Base-by-base conservation (phyloP, 2,329 filamentous ascomycete species). In the Diplodia seriata region DNA sequence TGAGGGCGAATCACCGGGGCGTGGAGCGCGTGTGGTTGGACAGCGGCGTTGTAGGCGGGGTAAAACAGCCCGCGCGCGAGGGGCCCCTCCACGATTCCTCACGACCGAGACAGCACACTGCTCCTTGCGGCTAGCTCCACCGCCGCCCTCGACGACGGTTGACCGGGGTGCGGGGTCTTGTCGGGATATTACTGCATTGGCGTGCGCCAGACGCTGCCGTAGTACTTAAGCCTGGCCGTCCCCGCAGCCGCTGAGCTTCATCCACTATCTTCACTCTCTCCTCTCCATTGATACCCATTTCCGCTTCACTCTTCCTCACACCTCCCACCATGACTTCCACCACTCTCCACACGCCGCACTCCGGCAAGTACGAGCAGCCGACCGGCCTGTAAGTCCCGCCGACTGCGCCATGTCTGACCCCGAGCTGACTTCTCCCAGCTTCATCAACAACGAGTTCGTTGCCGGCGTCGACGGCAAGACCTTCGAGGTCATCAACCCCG, bases 381-480 rank as follows among this genome's bases (percentile, higher is more conserved):
- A 85, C 81, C 66, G 83, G 83, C 74, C 81, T 85, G 83, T 85
- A 79, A 81, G 83, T 83, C 20, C 65, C 43, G 38, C 54, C 43
- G 43, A 51, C 29, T 4, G 1, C 11, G 43, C 6, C 29, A 18
- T 29, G 31, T 47, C 26, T 11, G 31, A 20, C 23, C 50, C 43
- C 38, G 33, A 64, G 54, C 70, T 74, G 67, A 78, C 7, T 23
- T 11, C 40, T 2, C 31, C n/a, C 75, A 92, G 90, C 70, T 95
- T 92, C 86, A 95, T 97, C 87, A 94, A 95, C 87, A 94, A 94
- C 81, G 91, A 97, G 82, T 97, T 90, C 83, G 88, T 96, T 72
- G 89, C 91, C 80, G 86, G 89, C 78, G 89, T 91, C 71, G 92
- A 97, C 74, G 93, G 93, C 83, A 90, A 92, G 87, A 93, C 90